phyloP scores from a whole-genome alignment of 2,329 filamentous ascomycete species.

The Diaporthe caulivora region DNA sequence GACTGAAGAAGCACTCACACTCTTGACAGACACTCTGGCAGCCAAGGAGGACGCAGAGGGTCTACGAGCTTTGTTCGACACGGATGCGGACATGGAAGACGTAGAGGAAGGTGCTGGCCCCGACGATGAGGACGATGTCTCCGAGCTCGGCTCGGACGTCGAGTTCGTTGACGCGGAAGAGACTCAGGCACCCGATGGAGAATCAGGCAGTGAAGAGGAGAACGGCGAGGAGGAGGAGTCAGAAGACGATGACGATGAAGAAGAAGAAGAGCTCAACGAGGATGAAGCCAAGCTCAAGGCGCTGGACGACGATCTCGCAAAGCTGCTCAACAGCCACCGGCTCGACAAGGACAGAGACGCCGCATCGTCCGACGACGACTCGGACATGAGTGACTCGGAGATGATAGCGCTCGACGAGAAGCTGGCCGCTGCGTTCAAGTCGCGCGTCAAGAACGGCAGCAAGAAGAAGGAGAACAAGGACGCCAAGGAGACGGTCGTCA shows the following conservation, averaged over 20 bases:
- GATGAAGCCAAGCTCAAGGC: slow-evolving; percentile 58
- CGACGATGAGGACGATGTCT: slow-evolving; percentile 53
- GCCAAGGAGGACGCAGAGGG: slow-evolving; percentile 86
- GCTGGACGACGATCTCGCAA: slow-evolving; percentile 48
- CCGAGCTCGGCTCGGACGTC: slow-evolving; percentile 56
- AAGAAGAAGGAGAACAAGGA: slow-evolving; percentile 89
- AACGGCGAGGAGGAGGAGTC: slow-evolving; percentile 58
- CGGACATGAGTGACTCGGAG: slow-evolving; percentile 94
- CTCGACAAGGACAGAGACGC: slow-evolving; percentile 70
- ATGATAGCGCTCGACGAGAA: slow-evolving; percentile 92
- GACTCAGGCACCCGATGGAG: slow-evolving; percentile 47
- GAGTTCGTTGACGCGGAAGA: slow-evolving; percentile 53
- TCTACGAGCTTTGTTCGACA: slow-evolving; percentile 86
- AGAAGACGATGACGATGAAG: slow-evolving; percentile 52
- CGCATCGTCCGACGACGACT: slow-evolving; percentile 71
- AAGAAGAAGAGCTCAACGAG: slow-evolving; percentile 60
- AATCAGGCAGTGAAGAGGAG: slow-evolving; percentile 56
- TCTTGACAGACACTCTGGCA: slow-evolving; percentile 75
- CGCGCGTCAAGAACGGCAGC: slow-evolving; percentile 77
- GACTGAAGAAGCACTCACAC: slow-evolving; percentile 77
- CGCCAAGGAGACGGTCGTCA: slow-evolving; percentile 88
- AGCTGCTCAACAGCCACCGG: slow-evolving; percentile 77
- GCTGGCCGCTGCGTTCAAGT: slow-evolving; percentile 86
- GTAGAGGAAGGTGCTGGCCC: slow-evolving; percentile 59
- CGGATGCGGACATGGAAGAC: slow-evolving; percentile 69